Percentiles rank a stretch among this genome's conserved stretches.
Evolutionary conservation across 768 basidiomycete species (phyloP).

Genomic region (Leccinellum albellum): DNA sequence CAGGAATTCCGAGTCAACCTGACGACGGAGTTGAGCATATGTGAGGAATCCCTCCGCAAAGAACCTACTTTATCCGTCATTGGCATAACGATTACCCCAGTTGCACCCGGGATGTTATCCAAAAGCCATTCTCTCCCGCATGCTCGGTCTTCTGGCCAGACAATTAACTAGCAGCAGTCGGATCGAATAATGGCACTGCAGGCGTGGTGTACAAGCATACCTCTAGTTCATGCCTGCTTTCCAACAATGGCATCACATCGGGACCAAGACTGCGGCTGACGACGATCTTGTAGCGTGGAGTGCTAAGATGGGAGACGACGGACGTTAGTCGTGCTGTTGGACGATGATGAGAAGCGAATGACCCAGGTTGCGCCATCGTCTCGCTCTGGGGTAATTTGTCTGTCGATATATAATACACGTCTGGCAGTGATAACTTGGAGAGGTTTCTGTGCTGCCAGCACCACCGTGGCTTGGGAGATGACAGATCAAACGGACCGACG

Average conservation of each 20-base stretch:
- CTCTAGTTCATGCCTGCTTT: conserved; percentile 49
- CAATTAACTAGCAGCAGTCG: conserved; percentile 35
- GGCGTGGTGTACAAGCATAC: conserved; percentile 30
- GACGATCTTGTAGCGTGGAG: conserved; percentile 42
- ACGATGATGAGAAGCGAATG: conserved; percentile 10
- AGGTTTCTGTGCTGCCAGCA: not conserved
- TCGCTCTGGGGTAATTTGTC: not conserved
- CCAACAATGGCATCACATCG: conserved; percentile 57
- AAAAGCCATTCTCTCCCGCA: conserved; percentile 71
- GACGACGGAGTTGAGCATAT: not conserved
- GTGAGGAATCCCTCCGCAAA: not conserved
- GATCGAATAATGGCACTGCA: not conserved
- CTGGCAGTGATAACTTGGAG: not conserved
- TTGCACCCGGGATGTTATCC: conserved; percentile 62
- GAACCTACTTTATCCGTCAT: conserved; percentile 62
- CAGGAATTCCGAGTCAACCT: conserved; percentile 71
- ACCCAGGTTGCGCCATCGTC: conserved; percentile 28
- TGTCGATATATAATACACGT: not conserved
- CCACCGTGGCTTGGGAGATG: not conserved
- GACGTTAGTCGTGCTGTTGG: conserved; percentile 25
- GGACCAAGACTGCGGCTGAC: conserved; percentile 60
- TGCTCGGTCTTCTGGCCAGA: conserved; percentile 50
- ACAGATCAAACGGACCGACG: not conserved
- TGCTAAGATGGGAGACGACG: conserved; percentile 21
- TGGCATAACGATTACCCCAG: conserved; percentile 56